Base-by-base conservation (phyloP, 2,329 filamentous ascomycete species). In the Alternaria brassicicola region DNA sequence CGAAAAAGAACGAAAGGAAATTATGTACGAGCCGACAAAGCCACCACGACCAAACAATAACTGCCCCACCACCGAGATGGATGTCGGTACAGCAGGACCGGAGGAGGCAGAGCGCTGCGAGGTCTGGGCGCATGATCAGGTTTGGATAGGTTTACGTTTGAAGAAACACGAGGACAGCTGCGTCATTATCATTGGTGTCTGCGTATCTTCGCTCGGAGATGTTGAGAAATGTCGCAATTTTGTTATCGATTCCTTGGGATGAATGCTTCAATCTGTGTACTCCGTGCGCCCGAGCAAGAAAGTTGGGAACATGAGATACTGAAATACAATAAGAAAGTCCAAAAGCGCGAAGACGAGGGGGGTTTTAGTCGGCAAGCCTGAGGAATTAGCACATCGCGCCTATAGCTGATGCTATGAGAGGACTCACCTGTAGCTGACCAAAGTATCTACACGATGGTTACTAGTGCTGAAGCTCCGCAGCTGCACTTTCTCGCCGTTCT, bases 391-490 rank as follows among this genome's bases (percentile, higher is more conserved):
- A 52, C 6, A 43, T 12, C 19, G 21, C 13, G 21, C 6, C 46
- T n/a, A 39, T 4, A 21, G 19, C 3, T 15, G 1, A 7, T 39
- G 6, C 25, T 9, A 31, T 19, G 4, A 13, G 17, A 25, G 6
- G 12, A 63, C 71, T 52, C 54, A 80, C 71, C 92, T 87, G 78
- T 99, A 99, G 81, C 93, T 97, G 55, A 99, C 95, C 65, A 98
- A 80, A 0, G 95, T 99, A 75, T 97, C 95, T 25, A 99, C 94
- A 23, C 91, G 87, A 78, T 99, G 95, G 71, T 89, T 97, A 65
- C 89, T 93, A 15, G 95, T 99, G 78, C 93, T 97, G 81, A 98
- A 99, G 65, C 94, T 96, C 60, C 95, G 86, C 73, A 99, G 81
- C 80, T 97, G 93, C 28, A 99, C 95, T 75, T 95, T 93, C 82